Evolutionary conservation across 1,284 basidiomycete genomes (phyloP), one percentile per base, ranked within the genome.

Genomic region (Ganoderma leucocontextum): DNA sequence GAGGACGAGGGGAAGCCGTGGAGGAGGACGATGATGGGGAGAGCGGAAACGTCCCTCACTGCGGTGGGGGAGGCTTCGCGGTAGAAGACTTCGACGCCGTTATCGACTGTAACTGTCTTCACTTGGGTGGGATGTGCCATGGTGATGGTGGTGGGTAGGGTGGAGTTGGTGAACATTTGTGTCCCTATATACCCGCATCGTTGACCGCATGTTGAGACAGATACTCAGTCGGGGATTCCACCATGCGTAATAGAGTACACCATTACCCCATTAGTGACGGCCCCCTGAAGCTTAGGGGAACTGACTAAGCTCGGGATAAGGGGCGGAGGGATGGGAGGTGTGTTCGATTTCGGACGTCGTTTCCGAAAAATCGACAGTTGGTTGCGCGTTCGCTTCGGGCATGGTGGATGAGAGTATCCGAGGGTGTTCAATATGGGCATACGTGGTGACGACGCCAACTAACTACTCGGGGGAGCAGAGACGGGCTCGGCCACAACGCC

Each of bases 1-100:
- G 83, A 84, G 0, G 84, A 84, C 1, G 84, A 70, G 0, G 86
- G 85, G 75, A 82, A 85, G 29, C 86, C 86, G 72, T 87, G 86
- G 2, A 86, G 78, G 0, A 86, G 80, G 22, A 87, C 74, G 25
- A 86, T 61, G 12, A 79, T 78, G 0, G 83, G 82, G 7, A 69
- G 36, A 1, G 62, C 29, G 13, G 47, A 42, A 10, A 38, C 9
- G 55, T 63, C 57, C 53, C 35, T 25, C 0, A 76, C 75, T 3
- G 75, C 66, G 1, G 70, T 29, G 1, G 68, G 64, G 5, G 82
- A 82, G 0, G 84, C 81, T 62, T 81, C 77, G 61, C 82, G 80
- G 73, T 86, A 86, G 76, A 84, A 84, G 5, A 87, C 73, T 6
- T 80, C 75, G 62, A 83, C 61, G 35, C 71, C 77, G 47, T 78